These are phyloP conservation scores for Soucietia sequanensis DNA, from an alignment of 805 yeast genomes.

Conservation along the genomic window DNA sequence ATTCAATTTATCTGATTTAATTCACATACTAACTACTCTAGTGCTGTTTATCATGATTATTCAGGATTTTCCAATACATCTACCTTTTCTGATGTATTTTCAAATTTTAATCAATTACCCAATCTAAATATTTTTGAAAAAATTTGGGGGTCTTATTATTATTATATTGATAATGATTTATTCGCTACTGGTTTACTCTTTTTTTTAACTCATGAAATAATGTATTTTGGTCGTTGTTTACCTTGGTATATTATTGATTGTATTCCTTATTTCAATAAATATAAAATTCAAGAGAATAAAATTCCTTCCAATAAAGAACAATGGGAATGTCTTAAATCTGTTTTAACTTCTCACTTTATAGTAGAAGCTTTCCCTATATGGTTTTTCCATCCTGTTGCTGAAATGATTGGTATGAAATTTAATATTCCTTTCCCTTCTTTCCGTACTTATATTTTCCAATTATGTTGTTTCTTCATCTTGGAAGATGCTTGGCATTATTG, in stretches of 20 bases:
- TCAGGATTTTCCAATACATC: slow-evolving; percentile 30
- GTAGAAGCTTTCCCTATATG: slow-evolving; percentile 63
- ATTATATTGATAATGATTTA: slow-evolving; percentile 51
- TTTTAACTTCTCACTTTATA: slow-evolving; percentile 52
- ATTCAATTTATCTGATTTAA: no score
- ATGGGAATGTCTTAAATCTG: slow-evolving; percentile 62
- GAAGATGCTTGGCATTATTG: slow-evolving; percentile 64
- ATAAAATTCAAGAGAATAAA: slow-evolving; percentile 54
- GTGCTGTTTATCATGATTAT: slow-evolving; percentile 35
- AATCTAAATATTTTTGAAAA: slow-evolving; percentile 42
- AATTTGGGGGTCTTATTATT: slow-evolving; percentile 56
- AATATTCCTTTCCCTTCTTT: slow-evolving; percentile 54
- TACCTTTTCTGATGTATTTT: slow-evolving; percentile 25
- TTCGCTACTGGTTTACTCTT: slow-evolving; percentile 59
- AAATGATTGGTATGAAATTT: slow-evolving; percentile 46
- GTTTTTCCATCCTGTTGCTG: slow-evolving; percentile 59
- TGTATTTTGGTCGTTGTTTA: slow-evolving; percentile 57
- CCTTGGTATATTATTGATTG: slow-evolving; percentile 59
- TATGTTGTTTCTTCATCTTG: slow-evolving; percentile 48
- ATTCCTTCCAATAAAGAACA: slow-evolving; percentile 55
- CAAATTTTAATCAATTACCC: slow-evolving; percentile 24
- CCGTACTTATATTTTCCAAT: slow-evolving; percentile 41
- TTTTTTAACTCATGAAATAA: slow-evolving; percentile 54
- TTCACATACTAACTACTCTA: slow-evolving; percentile 3
- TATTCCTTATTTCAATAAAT: slow-evolving; percentile 50